Evolutionary conservation across 1,284 basidiomycete genomes (phyloP), one percentile per base, ranked within the genome.

Genomic region (Tilletia setariae): DNA sequence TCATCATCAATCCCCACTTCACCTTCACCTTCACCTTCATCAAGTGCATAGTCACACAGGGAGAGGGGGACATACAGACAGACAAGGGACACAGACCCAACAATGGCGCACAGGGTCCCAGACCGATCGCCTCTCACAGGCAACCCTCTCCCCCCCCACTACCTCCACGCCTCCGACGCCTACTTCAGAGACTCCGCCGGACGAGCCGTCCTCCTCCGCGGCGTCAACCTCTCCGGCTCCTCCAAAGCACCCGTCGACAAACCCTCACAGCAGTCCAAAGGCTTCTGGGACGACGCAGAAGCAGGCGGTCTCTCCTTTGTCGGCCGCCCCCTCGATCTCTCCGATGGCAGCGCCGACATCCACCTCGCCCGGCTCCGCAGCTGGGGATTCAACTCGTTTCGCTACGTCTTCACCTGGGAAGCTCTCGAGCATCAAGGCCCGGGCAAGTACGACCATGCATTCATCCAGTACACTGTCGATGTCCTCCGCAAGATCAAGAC

Each of bases 361-460:
- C 95, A 98, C 78, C 86, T 98, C 1, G 88, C 90, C 3, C 86
- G 95, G 19, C 84, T 98, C 21, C 86, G 88, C 69, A 90, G 91
- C 0, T 98, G 94, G 94, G 95, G 95, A 0, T 98, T 93, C 85
- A 98, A 96, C 82, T 86, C 91, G 83, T 84, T 98, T n/a, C 86
- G 95, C 65, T 97, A 92, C 80, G 90, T 94, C 28, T 88, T 97
- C 56, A 91, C 91, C 0, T 98, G 95, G 95, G 95, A 98, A 82
- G 88, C 92, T 0, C 83, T 98, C 28, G 95, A 98, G 83, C 94
- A 94, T 82, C 88, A 87, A 68, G 94, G 94, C 79, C 95, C 95
- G 89, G 91, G 93, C 43, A 89, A 90, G 79, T 97, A 94, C 79
- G 95, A 98, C 82, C 85, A 89, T 68, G 91, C 91, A 47, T 98